Evolutionary conservation across 2,329 filamentous ascomycete genomes (phyloP).

Genomic region (Fusarium sp.): DNA sequence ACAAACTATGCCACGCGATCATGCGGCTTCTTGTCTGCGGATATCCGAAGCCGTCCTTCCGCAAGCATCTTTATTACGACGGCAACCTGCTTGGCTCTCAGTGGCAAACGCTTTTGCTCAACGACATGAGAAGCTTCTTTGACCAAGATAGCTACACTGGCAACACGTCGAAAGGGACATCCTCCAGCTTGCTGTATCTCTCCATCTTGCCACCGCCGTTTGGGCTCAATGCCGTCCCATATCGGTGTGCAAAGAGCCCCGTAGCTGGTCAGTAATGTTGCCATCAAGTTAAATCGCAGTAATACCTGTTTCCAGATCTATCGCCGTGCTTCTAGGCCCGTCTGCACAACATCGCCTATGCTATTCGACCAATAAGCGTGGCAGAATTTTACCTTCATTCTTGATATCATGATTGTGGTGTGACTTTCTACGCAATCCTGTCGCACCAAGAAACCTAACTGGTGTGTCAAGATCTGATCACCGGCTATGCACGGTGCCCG

Average conservation of each 20-base stretch:
- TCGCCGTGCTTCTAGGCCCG: background rate
- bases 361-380: background rate
- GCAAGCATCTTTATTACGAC: conserved; percentile 21
- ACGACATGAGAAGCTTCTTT: background rate
- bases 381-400: background rate
- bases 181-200: too few relatives aligned
- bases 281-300: background rate
- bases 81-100: background rate
- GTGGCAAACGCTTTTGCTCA: background rate
- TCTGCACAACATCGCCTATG: background rate
- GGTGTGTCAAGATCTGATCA: background rate
- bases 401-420: background rate
- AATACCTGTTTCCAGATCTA: background rate
- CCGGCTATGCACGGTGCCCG: background rate
- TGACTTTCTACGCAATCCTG: background rate
- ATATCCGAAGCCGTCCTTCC: conserved; percentile 2
- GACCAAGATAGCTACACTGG: background rate
- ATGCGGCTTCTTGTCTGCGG: background rate
- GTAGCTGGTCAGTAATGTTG: background rate
- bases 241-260: background rate
- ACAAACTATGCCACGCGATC: conserved; percentile 15
- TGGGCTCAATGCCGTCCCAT: background rate
- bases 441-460: background rate
- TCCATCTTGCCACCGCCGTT: background rate
- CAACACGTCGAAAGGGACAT: too few relatives aligned